phyloP scores from a whole-genome alignment of 2,329 filamentous ascomycete species.

The Tolypocladium paradoxum region DNA sequence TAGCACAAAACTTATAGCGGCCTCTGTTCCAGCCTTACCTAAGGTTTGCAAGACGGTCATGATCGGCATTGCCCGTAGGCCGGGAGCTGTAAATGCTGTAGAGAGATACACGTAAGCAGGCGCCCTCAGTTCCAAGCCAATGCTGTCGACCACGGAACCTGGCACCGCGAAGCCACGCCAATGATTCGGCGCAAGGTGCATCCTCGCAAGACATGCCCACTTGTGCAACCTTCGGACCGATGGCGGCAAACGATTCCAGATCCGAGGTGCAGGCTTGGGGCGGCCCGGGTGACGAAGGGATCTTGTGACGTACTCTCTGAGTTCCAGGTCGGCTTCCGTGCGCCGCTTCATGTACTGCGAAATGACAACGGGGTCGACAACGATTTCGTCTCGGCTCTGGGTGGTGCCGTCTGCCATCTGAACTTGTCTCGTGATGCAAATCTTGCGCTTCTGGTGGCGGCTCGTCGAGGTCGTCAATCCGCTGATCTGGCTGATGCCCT shows the following conservation, averaged over 20 bases:
- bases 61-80: slow-evolving; percentile 39
- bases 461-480: slow-evolving; percentile 55
- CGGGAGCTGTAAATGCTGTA: slow-evolving; percentile 38
- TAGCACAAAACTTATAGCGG: too few species aligned
- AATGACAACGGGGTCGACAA: slow-evolving; percentile 79
- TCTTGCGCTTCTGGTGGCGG: slow-evolving; percentile 54
- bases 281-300: slow-evolving; percentile 3
- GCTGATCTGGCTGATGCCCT: slow-evolving; percentile 71
- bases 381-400: slow-evolving; percentile 54
- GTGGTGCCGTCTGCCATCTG: slow-evolving; percentile 33
- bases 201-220: slow-evolving; percentile 9
- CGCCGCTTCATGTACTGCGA: slow-evolving; percentile 76
- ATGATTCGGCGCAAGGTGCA: not conserved
- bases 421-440: slow-evolving; percentile 61
- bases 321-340: slow-evolving; percentile 58
- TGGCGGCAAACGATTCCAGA: slow-evolving; percentile 8
- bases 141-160: slow-evolving; percentile 17
- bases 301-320: slow-evolving; percentile 53
- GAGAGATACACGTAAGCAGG: slow-evolving; percentile 27
- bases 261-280: slow-evolving; percentile 3
- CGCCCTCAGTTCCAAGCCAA: slow-evolving; percentile 23
- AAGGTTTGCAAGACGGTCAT: slow-evolving; percentile 35
- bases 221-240: slow-evolving; percentile 10
- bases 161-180: slow-evolving; percentile 15
- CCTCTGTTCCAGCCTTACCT: slow-evolving; percentile 21